A percentile compares a stretch with the other conserved stretches of the same genome.
These are phyloP conservation scores for Tricholoma hemisulphureum DNA, from an alignment of 768 basidiomycete genomes.

Conservation along the genomic window DNA sequence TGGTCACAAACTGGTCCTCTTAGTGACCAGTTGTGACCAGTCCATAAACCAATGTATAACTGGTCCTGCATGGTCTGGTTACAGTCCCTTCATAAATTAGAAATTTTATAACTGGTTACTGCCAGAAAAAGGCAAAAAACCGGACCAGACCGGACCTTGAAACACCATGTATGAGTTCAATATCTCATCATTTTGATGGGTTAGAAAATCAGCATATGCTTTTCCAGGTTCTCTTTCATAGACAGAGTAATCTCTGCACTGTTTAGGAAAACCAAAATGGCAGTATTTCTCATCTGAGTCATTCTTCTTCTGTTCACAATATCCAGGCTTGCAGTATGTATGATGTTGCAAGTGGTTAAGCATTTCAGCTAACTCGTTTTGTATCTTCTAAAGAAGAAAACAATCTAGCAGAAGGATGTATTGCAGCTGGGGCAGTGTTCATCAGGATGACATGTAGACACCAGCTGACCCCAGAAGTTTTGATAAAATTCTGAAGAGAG, in stretches of 20 bases:
- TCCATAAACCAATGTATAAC: no score
- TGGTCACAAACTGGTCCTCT: no score
- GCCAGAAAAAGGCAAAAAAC: no score
- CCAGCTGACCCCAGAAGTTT: slow-evolving; percentile 17
- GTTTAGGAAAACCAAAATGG: slow-evolving; percentile 16
- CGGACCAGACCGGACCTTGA: no score
- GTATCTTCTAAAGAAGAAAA: slow-evolving; percentile 14
- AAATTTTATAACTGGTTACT: no score
- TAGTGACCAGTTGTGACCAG: no score
- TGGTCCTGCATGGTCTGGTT: no score
- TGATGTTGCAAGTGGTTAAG: slow-evolving; percentile 22
- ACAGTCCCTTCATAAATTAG: no score
- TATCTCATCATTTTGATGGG: neutral
- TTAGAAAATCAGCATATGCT: neutral
- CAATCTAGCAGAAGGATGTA: slow-evolving; percentile 16
- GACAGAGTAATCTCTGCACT: neutral
- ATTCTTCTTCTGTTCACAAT: slow-evolving; percentile 22
- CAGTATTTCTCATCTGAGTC: slow-evolving; percentile 16
- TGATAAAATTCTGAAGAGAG: neutral
- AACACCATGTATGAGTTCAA: no score
- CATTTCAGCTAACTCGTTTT: slow-evolving; percentile 24
- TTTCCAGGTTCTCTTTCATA: neutral
- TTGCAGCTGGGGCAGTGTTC: slow-evolving; percentile 8
- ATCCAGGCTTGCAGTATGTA: slow-evolving; percentile 23
- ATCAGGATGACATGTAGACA: slow-evolving; percentile 18